Base-by-base conservation (phyloP, 2,329 filamentous ascomycete genomes). In the Pyricularia sp. region DNA sequence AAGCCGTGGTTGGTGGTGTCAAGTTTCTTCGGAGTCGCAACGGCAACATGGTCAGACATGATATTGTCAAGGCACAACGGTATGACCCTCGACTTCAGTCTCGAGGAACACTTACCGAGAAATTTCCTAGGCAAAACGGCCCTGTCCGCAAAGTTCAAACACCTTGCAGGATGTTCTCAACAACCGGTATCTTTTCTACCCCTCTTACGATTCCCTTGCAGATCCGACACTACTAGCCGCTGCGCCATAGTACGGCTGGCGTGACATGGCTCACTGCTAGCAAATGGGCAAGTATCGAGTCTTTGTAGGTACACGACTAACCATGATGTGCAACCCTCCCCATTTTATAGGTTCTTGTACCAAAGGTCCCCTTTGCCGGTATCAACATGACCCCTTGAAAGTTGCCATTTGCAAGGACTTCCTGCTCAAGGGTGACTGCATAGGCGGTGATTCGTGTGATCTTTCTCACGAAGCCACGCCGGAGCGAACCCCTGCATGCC, bases 371-470 rank as follows among this genome's bases (percentile, higher is more conserved):
- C 79, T 78, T 62, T 99, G 94, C 76, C 88, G 84, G 65, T 94
- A 89, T 73, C 79, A 87, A 62, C 94, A 99, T 80, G 90, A 99
- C 73, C 84, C 89, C 57, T 81, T 85, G 73, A 96, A 91, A 78
- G 90, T 96, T 71, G 90, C 93, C 65, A 87, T 94, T 65, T 99
- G 94, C 85, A 94, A 91, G 76, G 87, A 90, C 64, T 92, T 89
- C 73, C 81, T 97, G 64, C 87, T 88, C 72, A 92, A 89, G 73
- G 88, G 90, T 73, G 81, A 83, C 71, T 99, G 94, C 78, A 78
- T 81, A 70, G 84, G 85, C 74, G 91, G 91, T 76, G 84, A 88
- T 72, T 82, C 82, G 72, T 99, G 94, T 82, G 90, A 96, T 77
- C 83, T 97, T 67, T 96, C 93, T 68, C 94, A 97, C 82, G 88